These are phyloP conservation scores for Calocybe gangraenosa DNA, from an alignment of 768 basidiomycete species.

Conservation along the genomic window DNA sequence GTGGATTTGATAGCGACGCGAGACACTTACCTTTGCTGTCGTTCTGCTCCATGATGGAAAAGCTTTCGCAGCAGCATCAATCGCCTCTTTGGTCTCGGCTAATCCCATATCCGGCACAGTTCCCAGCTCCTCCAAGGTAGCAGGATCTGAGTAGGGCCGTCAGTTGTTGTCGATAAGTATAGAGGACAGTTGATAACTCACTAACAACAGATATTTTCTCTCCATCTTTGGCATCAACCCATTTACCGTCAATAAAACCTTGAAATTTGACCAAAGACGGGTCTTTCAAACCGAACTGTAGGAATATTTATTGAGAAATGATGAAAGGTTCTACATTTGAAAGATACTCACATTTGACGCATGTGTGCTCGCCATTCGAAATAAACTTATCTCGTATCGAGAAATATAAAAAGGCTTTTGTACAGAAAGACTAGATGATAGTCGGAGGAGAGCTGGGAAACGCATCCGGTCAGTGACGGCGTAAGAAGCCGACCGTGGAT, in stretches of 20 bases:
- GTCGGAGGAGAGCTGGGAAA: conserved; percentile 18
- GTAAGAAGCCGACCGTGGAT: conserved; percentile 7
- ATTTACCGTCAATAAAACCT: conserved; percentile 80
- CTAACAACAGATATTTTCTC: conserved; percentile 73
- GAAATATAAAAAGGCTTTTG: conserved; percentile 17
- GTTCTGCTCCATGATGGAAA: conserved; percentile 86
- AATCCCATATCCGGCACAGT: conserved; percentile 87
- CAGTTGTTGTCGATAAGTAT: neutral
- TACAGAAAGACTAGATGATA: conserved; percentile 23
- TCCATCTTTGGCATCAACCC: conserved; percentile 76
- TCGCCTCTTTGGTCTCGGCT: conserved; percentile 79
- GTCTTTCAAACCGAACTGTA: conserved; percentile 75
- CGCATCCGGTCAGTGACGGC: conserved; percentile 14
- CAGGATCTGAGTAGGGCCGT: conserved; percentile 63
- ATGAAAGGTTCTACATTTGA: neutral
- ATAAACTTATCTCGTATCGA: conserved; percentile 6
- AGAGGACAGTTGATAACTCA: conserved; percentile 34
- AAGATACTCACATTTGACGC: conserved; percentile 29
- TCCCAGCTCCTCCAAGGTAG: conserved; percentile 79
- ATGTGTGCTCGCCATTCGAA: conserved; percentile 60
- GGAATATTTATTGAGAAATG: neutral
- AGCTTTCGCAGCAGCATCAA: conserved; percentile 73
- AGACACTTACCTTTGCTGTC: conserved; percentile 71
- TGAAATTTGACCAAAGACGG: conserved; percentile 68
- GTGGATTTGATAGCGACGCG: neutral